Conservation (phyloP, 345 rosid genomes). For the Capsella bursapastoris region DNA sequence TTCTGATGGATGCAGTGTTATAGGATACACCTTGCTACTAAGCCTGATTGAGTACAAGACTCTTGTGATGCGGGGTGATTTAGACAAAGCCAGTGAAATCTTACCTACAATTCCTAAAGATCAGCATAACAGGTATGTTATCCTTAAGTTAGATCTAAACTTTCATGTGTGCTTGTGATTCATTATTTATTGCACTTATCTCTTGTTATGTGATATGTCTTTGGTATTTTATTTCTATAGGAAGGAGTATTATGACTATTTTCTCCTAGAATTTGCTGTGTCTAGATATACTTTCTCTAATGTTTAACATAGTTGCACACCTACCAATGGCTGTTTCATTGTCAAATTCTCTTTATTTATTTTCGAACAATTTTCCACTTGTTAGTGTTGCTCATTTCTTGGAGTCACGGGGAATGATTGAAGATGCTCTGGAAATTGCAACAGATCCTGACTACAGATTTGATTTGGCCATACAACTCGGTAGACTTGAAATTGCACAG, state of each 20-base stretch:
- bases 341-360: conserved; percentile 21
- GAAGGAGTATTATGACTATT: conserved; percentile 2
- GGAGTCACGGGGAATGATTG: conserved; percentile 98
- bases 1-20: conserved; percentile 55
- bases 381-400: conserved; percentile 94
- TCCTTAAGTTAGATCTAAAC: conserved; percentile 19
- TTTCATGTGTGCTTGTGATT: conserved; percentile 8
- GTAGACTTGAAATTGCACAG: conserved; percentile 91
- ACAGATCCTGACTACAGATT: conserved; percentile 96
- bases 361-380: conserved; percentile 27
- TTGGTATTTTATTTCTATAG: neutral
- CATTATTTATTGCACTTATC: conserved; percentile 11
- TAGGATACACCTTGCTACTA: conserved; percentile 84
- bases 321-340: conserved; percentile 1
- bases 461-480: conserved; percentile 95
- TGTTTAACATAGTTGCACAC: conserved; percentile 11
- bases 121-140: conserved; percentile 74
- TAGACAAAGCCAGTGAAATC: conserved; percentile 75
- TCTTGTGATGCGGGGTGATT: conserved; percentile 94
- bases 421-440: conserved; percentile 96
- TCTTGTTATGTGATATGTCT: conserved; percentile 14
- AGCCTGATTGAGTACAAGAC: conserved; percentile 96
- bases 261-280: neutral
- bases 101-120: conserved; percentile 88
- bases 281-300: conserved; percentile 10